Evolutionary conservation across 345 rosid genomes (phyloP), one percentile per base, ranked within the genome.

Genomic region (Brassica rapa): DNA sequence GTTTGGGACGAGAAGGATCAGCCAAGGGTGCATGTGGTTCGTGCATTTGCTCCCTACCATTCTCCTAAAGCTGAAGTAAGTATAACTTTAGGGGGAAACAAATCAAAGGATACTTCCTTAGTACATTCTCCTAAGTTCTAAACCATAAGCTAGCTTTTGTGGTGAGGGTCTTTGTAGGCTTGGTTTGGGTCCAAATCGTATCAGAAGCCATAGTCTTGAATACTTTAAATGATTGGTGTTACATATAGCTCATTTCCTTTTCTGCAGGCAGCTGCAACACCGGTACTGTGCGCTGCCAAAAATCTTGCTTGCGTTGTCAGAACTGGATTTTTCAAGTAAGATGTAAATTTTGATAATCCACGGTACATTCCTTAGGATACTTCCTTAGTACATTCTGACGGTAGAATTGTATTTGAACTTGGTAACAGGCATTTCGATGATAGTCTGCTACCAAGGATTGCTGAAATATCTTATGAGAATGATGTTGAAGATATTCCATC

Each of bases 1-100:
- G 99, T 96, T 37, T 96, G 99, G 99, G 96, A 91, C 75, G 99
- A 91, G 80, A 89, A 91, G 79, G 99, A 96, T 90, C 99, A 96
- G 77, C 86, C 95, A 60, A 88, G 98, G 53, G 99, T 96, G 71
- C 99, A 96, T 77, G 97, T 91, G 64, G 98, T 96, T 85, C 98
- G 97, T 68, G 97, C 99, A 80, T 96, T 96, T 80, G 91, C 99
- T 75, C 99, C 99, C 41, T 96, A 96, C 79, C 88, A 84, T 80
- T 90, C 99, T 83, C 98, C 99, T 66, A 93, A 93, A 82, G 98
- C 98, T 75, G 99, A 96, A 83, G 99, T 96, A 92, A 72, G 79
- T 53, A 49, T 49, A 49, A 49, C 56, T 49, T 49, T 49, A 49
- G 19, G 16, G 15, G 19, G 56, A 49, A 49, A 49, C 19, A 49